phyloP scores from a whole-genome alignment of 2,329 filamentous ascomycete species.

The Aspergillus sp. region DNA sequence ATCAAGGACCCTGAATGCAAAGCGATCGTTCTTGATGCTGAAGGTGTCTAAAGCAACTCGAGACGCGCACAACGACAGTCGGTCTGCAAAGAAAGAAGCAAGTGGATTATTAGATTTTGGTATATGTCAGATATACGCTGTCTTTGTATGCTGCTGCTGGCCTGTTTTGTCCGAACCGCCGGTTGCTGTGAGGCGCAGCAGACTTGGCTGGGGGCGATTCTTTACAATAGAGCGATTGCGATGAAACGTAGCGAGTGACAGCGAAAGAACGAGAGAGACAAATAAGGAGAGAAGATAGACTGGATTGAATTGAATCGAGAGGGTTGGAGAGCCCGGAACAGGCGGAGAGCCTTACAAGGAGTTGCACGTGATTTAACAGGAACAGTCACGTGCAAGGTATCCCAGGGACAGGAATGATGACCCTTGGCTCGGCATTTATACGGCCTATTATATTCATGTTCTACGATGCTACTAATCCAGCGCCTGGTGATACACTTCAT shows the following conservation, averaged over 20 bases:
- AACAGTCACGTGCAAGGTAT: neutral
- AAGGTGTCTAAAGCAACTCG: too few species aligned
- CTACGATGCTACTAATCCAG: constrained; percentile 2
- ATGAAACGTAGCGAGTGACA: neutral
- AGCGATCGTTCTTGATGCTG: neutral
- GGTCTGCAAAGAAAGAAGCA: neutral
- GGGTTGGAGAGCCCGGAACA: neutral
- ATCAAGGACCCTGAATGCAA: neutral
- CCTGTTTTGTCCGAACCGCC: too few species aligned
- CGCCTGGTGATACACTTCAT: constrained; percentile 41
- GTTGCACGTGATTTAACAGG: too few species aligned
- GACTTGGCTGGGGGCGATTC: too few species aligned
- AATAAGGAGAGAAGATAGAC: neutral
- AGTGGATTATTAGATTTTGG: neutral
- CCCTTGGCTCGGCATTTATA: neutral
- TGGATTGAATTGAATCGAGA: neutral
- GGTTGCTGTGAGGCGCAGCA: too few species aligned
- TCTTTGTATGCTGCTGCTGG: too few species aligned
- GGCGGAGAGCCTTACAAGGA: neutral
- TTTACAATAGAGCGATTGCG: neutral
- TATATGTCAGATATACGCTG: neutral
- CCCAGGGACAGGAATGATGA: neutral
- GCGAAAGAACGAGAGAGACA: neutral
- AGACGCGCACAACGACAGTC: neutral
- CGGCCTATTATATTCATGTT: too few species aligned